Evolutionary conservation across 2,329 filamentous ascomycete genomes (phyloP).

Genomic region (Fusarium veterinarium): DNA sequence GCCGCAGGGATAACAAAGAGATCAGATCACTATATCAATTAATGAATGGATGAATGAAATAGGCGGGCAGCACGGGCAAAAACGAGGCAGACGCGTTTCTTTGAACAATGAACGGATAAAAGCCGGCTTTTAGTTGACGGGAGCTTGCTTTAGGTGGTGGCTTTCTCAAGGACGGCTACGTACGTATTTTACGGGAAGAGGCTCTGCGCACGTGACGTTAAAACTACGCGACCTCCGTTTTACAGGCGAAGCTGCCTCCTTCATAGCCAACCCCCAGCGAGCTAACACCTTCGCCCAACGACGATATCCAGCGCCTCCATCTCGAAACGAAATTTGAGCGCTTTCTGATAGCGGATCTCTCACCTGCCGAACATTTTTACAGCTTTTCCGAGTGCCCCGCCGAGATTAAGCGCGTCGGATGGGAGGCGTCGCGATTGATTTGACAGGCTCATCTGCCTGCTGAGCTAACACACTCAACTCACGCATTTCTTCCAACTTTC

Average conservation of each 20-base stretch:
- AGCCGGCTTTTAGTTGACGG: constrained; percentile 25
- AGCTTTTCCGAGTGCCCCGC: constrained; percentile 29
- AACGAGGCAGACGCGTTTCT: constrained; percentile 35
- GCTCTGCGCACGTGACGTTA: constrained; percentile 56
- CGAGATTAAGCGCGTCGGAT: constrained; percentile 55
- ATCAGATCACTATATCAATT: not conserved
- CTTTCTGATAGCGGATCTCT: constrained; percentile 13
- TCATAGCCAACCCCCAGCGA: constrained; percentile 42
- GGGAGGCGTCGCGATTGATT: constrained; percentile 57
- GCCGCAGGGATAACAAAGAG: not conserved
- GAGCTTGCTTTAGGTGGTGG: not conserved
- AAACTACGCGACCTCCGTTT: constrained; percentile 53
- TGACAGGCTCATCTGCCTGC: constrained; percentile 64
- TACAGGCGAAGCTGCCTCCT: constrained; percentile 48
- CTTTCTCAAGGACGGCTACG: not conserved
- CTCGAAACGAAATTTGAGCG: constrained; percentile 29
- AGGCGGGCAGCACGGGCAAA: constrained; percentile 30
- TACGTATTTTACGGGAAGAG: constrained; percentile 13
- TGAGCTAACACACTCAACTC: constrained; percentile 47
- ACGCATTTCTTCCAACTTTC: constrained; percentile 24
- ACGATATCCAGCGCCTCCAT: constrained; percentile 42
- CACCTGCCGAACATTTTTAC: constrained; percentile 7
- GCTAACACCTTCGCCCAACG: constrained; percentile 40
- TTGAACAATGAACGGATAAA: constrained; percentile 42
- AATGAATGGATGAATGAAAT: constrained; percentile 2